Conservation (phyloP, 2,329 filamentous ascomycete species). For the Neofusicoccum umdonicola region DNA sequence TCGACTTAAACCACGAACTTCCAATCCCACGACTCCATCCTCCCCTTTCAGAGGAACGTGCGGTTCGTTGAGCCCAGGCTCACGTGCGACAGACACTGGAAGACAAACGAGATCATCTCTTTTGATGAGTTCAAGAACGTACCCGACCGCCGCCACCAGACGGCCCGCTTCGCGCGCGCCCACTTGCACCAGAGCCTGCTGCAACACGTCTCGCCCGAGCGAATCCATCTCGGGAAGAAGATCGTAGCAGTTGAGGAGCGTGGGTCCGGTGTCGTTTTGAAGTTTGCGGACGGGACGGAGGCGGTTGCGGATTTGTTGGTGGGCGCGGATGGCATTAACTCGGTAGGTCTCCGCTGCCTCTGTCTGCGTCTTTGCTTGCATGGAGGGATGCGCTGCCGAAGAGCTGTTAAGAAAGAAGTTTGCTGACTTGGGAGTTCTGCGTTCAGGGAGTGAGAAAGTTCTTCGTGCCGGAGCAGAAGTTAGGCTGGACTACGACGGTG, state of each 20-base stretch:
- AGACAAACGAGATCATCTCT: conserved; percentile 38
- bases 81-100: conserved; percentile 28
- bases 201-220: conserved; percentile 28
- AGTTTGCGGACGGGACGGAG: conserved; percentile 32
- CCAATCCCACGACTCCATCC: too few relatives aligned
- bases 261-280: conserved; percentile 24
- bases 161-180: conserved; percentile 36
- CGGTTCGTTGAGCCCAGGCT: too few relatives aligned
- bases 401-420: conserved; percentile 12
- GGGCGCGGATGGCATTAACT: conserved; percentile 40
- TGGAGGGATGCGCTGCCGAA: not conserved
- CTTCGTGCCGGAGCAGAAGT: conserved; percentile 5
- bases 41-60: not conserved
- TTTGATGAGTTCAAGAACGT: conserved; percentile 32
- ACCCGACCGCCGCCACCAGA: conserved; percentile 32
- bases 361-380: not conserved
- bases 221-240: conserved; percentile 33
- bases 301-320: conserved; percentile 32
- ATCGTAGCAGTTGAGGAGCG: conserved; percentile 21
- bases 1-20: too few relatives aligned
- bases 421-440: conserved; percentile 24
- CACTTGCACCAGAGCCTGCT: conserved; percentile 37
- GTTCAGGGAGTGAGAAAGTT: conserved; percentile 1
- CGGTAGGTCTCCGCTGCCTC: conserved; percentile 26
- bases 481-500: conserved; percentile 36